phyloP scores from a whole-genome alignment of 2,329 filamentous ascomycete species.

The Didymella arachidicola region DNA sequence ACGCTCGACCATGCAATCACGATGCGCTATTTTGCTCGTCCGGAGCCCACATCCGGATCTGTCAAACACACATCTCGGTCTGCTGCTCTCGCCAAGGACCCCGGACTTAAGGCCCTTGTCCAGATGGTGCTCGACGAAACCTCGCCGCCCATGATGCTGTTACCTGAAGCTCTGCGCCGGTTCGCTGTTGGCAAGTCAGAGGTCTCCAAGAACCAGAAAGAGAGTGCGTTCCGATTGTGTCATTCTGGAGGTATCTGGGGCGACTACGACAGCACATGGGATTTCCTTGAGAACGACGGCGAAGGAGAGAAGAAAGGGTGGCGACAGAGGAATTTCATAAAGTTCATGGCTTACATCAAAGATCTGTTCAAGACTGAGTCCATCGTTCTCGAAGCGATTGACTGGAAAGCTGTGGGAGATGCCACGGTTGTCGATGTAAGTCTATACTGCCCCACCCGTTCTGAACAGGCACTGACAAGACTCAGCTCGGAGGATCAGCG shows the following conservation, averaged over 20 bases:
- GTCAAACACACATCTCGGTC: background rate
- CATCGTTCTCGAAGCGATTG: constrained; percentile 35
- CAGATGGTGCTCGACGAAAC: background rate
- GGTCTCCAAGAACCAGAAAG: background rate
- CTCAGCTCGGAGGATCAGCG: background rate
- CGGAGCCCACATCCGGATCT: background rate
- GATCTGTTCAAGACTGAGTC: constrained; percentile 42
- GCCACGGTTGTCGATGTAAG: background rate
- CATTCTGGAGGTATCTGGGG: background rate
- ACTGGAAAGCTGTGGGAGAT: constrained; percentile 34
- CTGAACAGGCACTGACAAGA: background rate
- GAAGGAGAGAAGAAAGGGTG: background rate
- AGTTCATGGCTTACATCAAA: constrained; percentile 47
- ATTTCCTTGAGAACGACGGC: background rate
- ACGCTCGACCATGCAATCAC: background rate
- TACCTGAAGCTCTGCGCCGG: background rate
- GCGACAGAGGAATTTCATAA: constrained; percentile 17
- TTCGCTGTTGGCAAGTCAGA: background rate
- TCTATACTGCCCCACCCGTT: background rate
- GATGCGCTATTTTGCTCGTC: background rate
- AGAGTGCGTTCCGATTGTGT: background rate
- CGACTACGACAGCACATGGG: background rate
- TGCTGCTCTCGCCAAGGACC: background rate
- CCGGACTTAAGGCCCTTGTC: background rate
- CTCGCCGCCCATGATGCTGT: background rate